Conservation (phyloP, 1,284 basidiomycete species). For the Inonotus hispidus region DNA sequence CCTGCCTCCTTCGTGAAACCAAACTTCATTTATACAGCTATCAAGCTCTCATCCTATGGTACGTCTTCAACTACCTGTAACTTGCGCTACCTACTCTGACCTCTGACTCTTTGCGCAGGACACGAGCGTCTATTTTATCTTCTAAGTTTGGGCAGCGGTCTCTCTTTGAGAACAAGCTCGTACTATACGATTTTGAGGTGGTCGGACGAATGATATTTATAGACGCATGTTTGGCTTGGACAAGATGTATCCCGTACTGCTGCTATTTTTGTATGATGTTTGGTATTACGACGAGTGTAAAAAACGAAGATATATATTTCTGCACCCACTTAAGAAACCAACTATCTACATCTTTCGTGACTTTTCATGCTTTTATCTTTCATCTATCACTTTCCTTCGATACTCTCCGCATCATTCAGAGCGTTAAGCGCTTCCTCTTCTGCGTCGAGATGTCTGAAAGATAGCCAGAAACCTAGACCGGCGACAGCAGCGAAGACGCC, state of each 20-base stretch:
- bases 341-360: neutral
- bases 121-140: neutral
- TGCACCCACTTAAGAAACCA: neutral
- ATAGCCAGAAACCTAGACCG: conserved; percentile 55
- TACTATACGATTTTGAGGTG: no score
- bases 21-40: conserved; percentile 36
- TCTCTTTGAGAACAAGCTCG: no score
- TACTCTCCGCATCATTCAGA: neutral
- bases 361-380: neutral
- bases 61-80: conserved; percentile 23
- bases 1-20: neutral
- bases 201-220: no score
- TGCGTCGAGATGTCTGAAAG: conserved; percentile 53
- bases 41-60: conserved; percentile 78
- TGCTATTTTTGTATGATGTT: no score
- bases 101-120: neutral
- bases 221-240: no score
- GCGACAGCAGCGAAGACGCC: conserved; percentile 35
- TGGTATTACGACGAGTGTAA: no score
- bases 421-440: conserved; percentile 59
- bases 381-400: neutral
- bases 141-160: no score
- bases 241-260: no score
- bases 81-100: neutral
- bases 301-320: no score